Conservation (phyloP, 1,284 basidiomycete species). For the Abortiporus biennis region DNA sequence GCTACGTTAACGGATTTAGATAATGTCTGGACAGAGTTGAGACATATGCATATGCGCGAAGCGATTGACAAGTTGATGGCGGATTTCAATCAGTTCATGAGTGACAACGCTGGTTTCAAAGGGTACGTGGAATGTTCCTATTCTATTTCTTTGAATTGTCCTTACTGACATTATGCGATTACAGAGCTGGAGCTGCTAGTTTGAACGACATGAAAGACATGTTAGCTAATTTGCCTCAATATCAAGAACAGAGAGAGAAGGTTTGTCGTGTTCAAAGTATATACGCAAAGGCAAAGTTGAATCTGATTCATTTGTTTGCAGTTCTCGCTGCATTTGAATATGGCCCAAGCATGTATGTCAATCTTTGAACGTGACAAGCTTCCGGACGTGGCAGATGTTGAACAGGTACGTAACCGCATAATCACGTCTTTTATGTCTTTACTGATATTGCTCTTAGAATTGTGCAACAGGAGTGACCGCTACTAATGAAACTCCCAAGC, state of each 20-base stretch:
- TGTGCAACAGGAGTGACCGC: slow-evolving; percentile 88
- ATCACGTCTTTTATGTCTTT: slow-evolving; percentile 3
- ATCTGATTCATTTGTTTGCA: slow-evolving; percentile 25
- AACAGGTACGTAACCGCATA: slow-evolving; percentile 68
- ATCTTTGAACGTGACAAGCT: slow-evolving; percentile 89
- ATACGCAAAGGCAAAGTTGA: too few relatives aligned
- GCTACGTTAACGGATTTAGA: slow-evolving; percentile 84
- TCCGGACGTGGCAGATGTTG: slow-evolving; percentile 82
- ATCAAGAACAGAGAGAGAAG: slow-evolving; percentile 94
- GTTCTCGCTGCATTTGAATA: slow-evolving; percentile 95
- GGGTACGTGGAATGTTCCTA: slow-evolving; percentile 40
- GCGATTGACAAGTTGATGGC: slow-evolving; percentile 94
- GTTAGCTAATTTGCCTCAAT: slow-evolving; percentile 93
- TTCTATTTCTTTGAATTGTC: slow-evolving; percentile 2
- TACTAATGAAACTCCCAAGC: slow-evolving; percentile 88
- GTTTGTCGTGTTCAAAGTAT: slow-evolving; percentile 29
- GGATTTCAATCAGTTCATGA: slow-evolving; percentile 91
- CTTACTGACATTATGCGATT: neutral
- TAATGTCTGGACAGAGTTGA: slow-evolving; percentile 85
- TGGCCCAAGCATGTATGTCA: slow-evolving; percentile 97
- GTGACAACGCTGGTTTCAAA: slow-evolving; percentile 90
- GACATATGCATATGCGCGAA: slow-evolving; percentile 98
- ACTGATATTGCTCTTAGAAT: slow-evolving; percentile 43
- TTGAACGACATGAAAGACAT: slow-evolving; percentile 99
- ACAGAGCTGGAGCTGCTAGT: slow-evolving; percentile 75